These are phyloP conservation scores for Teunomyces atbi DNA, from an alignment of 805 yeast genomes.

Conservation along the genomic window DNA sequence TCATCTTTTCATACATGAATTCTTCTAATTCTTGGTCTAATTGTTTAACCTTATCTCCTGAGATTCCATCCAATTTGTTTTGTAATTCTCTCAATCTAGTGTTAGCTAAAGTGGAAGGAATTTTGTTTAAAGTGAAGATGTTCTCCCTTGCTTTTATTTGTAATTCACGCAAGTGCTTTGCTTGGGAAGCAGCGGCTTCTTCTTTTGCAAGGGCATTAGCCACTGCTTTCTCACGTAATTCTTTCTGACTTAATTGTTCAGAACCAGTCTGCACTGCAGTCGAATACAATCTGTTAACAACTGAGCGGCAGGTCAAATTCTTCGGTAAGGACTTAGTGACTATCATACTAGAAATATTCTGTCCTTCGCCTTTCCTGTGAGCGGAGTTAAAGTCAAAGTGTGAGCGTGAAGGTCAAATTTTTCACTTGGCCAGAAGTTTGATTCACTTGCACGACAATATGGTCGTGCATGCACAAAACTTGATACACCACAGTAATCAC, in stretches of 20 bases:
- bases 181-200: slow-evolving; percentile 36
- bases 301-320: background rate
- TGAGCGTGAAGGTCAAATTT: slow-evolving; percentile 1
- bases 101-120: slow-evolving; percentile 31
- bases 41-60: slow-evolving; percentile 33
- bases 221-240: slow-evolving; percentile 38
- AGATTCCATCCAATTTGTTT: slow-evolving; percentile 25
- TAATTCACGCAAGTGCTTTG: slow-evolving; percentile 34
- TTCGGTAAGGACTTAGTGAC: background rate
- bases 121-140: slow-evolving; percentile 32
- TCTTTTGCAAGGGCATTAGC: slow-evolving; percentile 45
- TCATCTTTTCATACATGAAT: slow-evolving; percentile 32
- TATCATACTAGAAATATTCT: slow-evolving; percentile 1
- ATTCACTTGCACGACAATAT: background rate
- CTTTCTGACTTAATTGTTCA: slow-evolving; percentile 21
- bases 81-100: slow-evolving; percentile 31
- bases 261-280: slow-evolving; percentile 1
- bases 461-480: background rate
- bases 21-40: slow-evolving; percentile 42
- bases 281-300: background rate
- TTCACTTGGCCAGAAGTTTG: slow-evolving; percentile 1
- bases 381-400: background rate
- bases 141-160: slow-evolving; percentile 23
- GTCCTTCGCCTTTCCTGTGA: background rate
- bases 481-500: background rate